Evolutionary conservation across 2,329 filamentous ascomycete species (phyloP).

Genomic region (Fusarium mangiferae): DNA sequence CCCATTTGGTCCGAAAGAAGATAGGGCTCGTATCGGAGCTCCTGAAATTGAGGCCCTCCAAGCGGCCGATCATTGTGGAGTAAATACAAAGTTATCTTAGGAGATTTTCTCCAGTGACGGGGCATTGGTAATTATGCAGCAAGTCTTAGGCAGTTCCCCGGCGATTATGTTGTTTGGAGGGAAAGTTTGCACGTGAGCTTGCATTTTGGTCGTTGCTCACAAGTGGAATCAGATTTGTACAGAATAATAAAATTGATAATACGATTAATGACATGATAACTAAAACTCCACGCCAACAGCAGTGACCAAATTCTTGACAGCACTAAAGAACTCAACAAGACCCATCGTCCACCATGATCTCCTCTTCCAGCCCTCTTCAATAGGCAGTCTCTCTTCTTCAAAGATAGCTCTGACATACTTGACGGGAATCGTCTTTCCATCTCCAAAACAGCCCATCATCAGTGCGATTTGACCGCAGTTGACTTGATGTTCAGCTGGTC

Average conservation of each 20-base stretch:
- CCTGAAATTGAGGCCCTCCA: neutral
- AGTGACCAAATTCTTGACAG: slow-evolving; percentile 2
- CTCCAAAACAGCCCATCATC: slow-evolving; percentile 19
- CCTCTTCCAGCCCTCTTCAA: slow-evolving; percentile 34
- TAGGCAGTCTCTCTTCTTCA: slow-evolving; percentile 36
- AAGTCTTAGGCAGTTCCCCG: fast-evolving
- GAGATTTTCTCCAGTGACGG: neutral
- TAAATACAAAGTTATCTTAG: too few species aligned
- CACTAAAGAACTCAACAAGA: slow-evolving; percentile 25
- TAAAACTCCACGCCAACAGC: neutral
- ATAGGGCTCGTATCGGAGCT: neutral
- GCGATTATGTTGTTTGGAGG: neutral
- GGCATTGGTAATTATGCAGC: too few species aligned
- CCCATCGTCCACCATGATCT: slow-evolving; percentile 36
- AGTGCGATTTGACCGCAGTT: slow-evolving; percentile 14
- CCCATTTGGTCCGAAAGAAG: neutral
- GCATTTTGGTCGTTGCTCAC: too few species aligned
- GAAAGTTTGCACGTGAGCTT: neutral
- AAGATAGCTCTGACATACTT: slow-evolving; percentile 35
- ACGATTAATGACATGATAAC: neutral
- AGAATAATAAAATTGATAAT: neutral
- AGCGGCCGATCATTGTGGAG: neutral
- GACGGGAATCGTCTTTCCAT: slow-evolving; percentile 1
- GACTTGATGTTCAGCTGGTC: slow-evolving; percentile 11
- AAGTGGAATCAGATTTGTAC: neutral